A percentile compares a stretch with the other conserved stretches of the same genome.
Conservation (phyloP, 192 early-diverging fungal genomes). For the Podila horticola region DNA sequence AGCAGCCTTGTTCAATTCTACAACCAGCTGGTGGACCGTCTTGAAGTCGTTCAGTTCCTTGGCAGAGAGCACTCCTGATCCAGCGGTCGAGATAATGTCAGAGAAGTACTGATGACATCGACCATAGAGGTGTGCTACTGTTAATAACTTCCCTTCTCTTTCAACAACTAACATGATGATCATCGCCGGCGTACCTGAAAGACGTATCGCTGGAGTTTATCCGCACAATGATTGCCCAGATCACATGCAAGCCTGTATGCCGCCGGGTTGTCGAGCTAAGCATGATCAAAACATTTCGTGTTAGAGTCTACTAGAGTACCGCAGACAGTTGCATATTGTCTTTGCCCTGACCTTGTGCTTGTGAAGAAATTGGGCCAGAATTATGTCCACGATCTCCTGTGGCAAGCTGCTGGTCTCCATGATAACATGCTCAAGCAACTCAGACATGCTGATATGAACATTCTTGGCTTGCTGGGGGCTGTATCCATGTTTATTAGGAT, state of each 20-base stretch:
- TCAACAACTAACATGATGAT: no score
- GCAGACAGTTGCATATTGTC: no score
- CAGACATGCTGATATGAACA: slow-evolving; percentile 80
- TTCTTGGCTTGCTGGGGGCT: slow-evolving; percentile 78
- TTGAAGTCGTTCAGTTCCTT: slow-evolving; percentile 67
- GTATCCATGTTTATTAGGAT: not conserved
- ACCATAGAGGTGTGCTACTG: not conserved
- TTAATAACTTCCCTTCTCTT: not conserved
- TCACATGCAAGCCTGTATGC: slow-evolving; percentile 84
- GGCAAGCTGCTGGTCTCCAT: slow-evolving; percentile 78
- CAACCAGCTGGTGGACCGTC: slow-evolving; percentile 80
- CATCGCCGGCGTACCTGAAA: slow-evolving; percentile 68
- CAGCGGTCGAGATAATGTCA: slow-evolving; percentile 75
- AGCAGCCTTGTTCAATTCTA: slow-evolving; percentile 79
- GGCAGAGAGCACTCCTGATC: slow-evolving; percentile 51
- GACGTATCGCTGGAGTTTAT: slow-evolving; percentile 90
- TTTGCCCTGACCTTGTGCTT: slow-evolving; percentile 62
- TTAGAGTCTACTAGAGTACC: not conserved
- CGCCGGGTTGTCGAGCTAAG: slow-evolving; percentile 67
- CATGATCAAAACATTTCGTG: not conserved
- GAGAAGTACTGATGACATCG: slow-evolving; percentile 77
- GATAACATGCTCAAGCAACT: slow-evolving; percentile 84
- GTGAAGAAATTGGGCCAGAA: slow-evolving; percentile 80
- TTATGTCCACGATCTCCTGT: slow-evolving; percentile 87
- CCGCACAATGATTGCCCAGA: slow-evolving; percentile 77